Evolutionary conservation across 495 filamentous ascomycete species (phyloP).

Genomic region (Mytilinidion resinicola): DNA sequence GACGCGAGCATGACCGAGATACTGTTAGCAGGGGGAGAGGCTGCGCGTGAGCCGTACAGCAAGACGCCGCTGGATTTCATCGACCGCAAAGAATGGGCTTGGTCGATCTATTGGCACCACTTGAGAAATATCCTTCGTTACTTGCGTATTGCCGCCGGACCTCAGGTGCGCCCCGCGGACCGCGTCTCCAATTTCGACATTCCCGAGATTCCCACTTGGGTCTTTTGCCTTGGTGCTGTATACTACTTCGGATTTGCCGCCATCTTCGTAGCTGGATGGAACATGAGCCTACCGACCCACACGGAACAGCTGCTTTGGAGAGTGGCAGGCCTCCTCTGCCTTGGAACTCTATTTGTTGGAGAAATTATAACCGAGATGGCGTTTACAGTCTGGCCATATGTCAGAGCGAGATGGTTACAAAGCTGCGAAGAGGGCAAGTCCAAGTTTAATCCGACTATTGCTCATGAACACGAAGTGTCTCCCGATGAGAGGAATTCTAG

Average conservation of each 20-base stretch:
- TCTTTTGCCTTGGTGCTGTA: background rate
- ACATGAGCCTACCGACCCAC: constrained; percentile 15
- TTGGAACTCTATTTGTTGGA: no score
- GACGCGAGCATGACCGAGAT: constrained; percentile 17
- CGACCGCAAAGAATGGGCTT: constrained; percentile 13
- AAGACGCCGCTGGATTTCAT: constrained; percentile 33
- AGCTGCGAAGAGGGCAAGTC: no score
- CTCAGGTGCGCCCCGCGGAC: background rate
- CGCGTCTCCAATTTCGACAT: constrained; percentile 1
- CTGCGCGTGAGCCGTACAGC: constrained; percentile 18
- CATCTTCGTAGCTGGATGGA: constrained; percentile 21
- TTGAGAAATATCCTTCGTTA: constrained; percentile 8
- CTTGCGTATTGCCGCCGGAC: background rate
- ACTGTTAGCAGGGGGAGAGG: constrained; percentile 17
- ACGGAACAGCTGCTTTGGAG: constrained; percentile 19
- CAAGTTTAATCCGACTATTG: no score
- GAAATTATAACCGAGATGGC: no score
- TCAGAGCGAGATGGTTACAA: no score
- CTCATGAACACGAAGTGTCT: no score
- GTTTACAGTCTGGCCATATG: no score
- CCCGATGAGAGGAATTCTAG: no score
- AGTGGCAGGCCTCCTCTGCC: no score
- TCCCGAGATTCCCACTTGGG: background rate
- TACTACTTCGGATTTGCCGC: background rate
- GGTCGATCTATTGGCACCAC: constrained; percentile 4